phyloP scores from a whole-genome alignment of 306 rosid genomes.

The Rosa rugosa region DNA sequence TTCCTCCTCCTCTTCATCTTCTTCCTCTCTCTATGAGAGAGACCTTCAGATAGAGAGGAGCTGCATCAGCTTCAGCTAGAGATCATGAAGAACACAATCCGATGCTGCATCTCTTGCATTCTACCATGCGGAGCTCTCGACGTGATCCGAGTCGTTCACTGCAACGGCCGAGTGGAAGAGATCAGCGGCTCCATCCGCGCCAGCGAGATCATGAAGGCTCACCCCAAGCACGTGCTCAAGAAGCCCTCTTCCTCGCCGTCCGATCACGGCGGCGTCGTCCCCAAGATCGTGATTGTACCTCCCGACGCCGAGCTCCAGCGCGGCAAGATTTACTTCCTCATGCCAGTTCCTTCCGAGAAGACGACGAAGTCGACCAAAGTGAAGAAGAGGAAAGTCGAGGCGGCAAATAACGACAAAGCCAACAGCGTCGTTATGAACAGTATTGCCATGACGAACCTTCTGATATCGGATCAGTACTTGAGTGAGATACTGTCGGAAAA shows the following conservation, averaged over 20 bases:
- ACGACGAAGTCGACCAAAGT: conserved; percentile 19
- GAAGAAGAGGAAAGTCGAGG: conserved; percentile 38
- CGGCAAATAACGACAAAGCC: not conserved
- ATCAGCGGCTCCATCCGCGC: conserved; percentile 73
- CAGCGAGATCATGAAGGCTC: conserved; percentile 75
- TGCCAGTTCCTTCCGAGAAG: conserved; percentile 59
- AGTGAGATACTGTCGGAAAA: conserved; percentile 85
- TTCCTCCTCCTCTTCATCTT: not conserved
- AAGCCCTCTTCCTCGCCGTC: conserved; percentile 68
- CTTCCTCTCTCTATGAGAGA: conserved; percentile 35
- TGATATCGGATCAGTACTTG: conserved; percentile 69
- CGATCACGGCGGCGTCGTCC: conserved; percentile 49
- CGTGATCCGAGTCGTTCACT: conserved; percentile 88
- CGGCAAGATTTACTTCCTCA: conserved; percentile 97
- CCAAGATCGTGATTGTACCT: conserved; percentile 79
- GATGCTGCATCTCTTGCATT: conserved; percentile 97
- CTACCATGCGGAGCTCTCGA: conserved; percentile 92
- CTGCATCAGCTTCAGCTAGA: not conserved
- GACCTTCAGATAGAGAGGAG: conserved; percentile 17
- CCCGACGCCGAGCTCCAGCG: conserved; percentile 93
- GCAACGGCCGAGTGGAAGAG: conserved; percentile 79
- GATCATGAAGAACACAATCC: conserved; percentile 67
- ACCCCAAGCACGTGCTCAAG: conserved; percentile 87
- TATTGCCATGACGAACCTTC: conserved; percentile 40
- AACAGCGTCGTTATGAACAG: conserved; percentile 15